phyloP scores from a whole-genome alignment of 495 filamentous ascomycete genomes.

The Friedmanniomyces endolithicus region DNA sequence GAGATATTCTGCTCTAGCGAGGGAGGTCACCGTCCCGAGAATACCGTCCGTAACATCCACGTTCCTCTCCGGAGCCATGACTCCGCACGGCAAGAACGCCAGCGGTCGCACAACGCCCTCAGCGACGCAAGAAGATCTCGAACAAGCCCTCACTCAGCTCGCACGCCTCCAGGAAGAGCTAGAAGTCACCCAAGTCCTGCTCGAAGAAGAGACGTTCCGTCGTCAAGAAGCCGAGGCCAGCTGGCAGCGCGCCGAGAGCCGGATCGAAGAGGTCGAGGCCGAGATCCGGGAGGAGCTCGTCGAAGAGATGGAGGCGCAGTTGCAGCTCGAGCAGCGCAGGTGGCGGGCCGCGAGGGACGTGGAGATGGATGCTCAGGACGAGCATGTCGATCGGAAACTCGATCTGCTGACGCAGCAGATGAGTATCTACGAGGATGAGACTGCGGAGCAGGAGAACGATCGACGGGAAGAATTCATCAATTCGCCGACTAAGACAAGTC shows the following conservation, averaged over 20 bases:
- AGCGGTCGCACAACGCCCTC: slow-evolving; percentile 40
- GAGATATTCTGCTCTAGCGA: slow-evolving; percentile 84
- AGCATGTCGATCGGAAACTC: slow-evolving; percentile 80
- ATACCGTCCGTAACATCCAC: slow-evolving; percentile 63
- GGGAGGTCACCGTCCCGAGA: slow-evolving; percentile 85
- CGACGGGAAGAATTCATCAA: neutral
- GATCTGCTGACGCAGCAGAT: slow-evolving; percentile 69
- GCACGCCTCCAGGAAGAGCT: slow-evolving; percentile 60
- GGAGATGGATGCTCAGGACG: slow-evolving; percentile 55
- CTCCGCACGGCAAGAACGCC: slow-evolving; percentile 11
- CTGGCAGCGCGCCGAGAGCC: slow-evolving; percentile 32
- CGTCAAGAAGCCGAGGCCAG: slow-evolving; percentile 32
- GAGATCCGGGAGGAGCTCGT: slow-evolving; percentile 84
- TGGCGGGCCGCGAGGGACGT: slow-evolving; percentile 64
- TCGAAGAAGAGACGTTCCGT: slow-evolving; percentile 51
- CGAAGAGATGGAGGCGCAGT: slow-evolving; percentile 65
- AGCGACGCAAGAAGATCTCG: slow-evolving; percentile 50
- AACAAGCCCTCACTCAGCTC: slow-evolving; percentile 62
- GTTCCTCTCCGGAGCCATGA: slow-evolving; percentile 38
- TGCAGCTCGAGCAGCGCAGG: slow-evolving; percentile 58
- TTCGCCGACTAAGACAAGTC: neutral
- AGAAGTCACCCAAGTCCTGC: slow-evolving; percentile 45
- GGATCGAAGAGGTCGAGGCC: slow-evolving; percentile 60
- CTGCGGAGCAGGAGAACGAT: slow-evolving; percentile 19
- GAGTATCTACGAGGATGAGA: slow-evolving; percentile 11